Percentiles rank a stretch among this genome's conserved stretches.
These are phyloP conservation scores for Dalbergia oliveri DNA, from an alignment of 306 rosid species.

Conservation along the genomic window DNA sequence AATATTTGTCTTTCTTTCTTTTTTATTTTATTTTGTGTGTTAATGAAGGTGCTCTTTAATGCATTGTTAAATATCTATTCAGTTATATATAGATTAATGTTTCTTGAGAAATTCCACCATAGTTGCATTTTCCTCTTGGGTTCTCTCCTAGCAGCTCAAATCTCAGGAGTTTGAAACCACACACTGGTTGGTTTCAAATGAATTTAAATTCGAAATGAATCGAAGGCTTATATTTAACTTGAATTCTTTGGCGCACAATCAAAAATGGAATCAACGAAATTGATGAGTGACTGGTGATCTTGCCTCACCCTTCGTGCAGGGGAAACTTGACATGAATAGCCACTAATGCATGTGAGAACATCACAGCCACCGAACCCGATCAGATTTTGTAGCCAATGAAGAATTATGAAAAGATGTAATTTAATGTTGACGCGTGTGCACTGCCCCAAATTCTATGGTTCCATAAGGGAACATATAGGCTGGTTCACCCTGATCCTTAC, in stretches of 20 bases:
- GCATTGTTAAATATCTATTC: conserved; percentile 29
- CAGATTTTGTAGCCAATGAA: conserved; percentile 49
- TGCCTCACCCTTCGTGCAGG: conserved; percentile 35
- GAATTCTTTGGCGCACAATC: background rate
- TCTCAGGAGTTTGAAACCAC: conserved; percentile 44
- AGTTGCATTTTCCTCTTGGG: conserved; percentile 25
- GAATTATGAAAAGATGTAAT: conserved; percentile 9
- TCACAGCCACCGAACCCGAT: conserved; percentile 49
- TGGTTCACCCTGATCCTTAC: conserved; percentile 44
- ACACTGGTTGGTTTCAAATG: conserved; percentile 24
- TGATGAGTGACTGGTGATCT: conserved; percentile 22
- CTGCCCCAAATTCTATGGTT: conserved; percentile 49
- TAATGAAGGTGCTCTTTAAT: conserved; percentile 37
- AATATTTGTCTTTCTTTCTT: background rate
- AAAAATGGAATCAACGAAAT: conserved; percentile 33
- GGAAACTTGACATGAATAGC: conserved; percentile 19
- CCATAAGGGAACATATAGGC: conserved; percentile 37
- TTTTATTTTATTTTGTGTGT: background rate
- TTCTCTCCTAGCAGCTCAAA: conserved; percentile 43
- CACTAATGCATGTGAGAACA: conserved; percentile 58
- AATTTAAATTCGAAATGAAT: conserved; percentile 15
- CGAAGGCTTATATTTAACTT: conserved; percentile 11
- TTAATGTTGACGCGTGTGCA: conserved; percentile 49
- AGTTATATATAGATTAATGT: conserved; percentile 1
- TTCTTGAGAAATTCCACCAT: conserved; percentile 25